Percentiles rank a stretch among this genome's conserved stretches.
These are phyloP conservation scores for Rhododendron mucronatum DNA, from an alignment of 148 eudicot genomes.

Conservation along the genomic window DNA sequence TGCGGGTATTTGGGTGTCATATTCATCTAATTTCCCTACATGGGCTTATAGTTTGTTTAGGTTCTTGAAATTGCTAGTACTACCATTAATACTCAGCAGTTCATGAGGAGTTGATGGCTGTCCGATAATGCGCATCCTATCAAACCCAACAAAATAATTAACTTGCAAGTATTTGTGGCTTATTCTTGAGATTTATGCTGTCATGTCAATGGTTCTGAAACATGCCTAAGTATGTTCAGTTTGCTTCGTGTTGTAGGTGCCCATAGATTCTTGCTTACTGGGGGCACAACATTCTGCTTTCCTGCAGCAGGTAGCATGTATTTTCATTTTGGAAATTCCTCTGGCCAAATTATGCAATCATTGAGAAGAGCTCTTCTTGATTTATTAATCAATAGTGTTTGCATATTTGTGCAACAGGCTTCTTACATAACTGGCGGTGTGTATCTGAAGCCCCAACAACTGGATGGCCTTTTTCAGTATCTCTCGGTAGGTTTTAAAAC, in stretches of 20 bases:
- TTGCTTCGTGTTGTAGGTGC: conserved; percentile 48
- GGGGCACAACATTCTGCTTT: conserved; percentile 95
- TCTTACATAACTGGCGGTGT: conserved; percentile 96
- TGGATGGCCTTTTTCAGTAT: conserved; percentile 89
- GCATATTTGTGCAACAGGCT: conserved; percentile 48
- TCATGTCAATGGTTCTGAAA: not conserved
- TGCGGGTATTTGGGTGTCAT: not conserved
- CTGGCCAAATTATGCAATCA: not conserved
- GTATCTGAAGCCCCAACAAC: conserved; percentile 80
- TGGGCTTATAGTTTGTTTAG: not conserved
- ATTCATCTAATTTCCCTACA: not conserved
- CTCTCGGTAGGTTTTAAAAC: conserved; percentile 54
- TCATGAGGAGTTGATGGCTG: not conserved
- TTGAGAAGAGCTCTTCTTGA: not conserved
- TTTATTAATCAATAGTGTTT: conserved; percentile 4
- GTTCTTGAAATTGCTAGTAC: not conserved
- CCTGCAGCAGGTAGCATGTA: conserved; percentile 74
- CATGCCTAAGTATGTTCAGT: not conserved
- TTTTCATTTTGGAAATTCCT: not conserved
- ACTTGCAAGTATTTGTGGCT: not conserved
- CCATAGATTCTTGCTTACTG: conserved; percentile 86
- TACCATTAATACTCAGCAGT: not conserved
- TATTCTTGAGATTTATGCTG: not conserved
- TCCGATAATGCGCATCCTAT: not conserved
- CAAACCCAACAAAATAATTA: not conserved